These are phyloP conservation scores for Zoysia matrella DNA, from an alignment of 202 grass and related monocot species.

Conservation along the genomic window DNA sequence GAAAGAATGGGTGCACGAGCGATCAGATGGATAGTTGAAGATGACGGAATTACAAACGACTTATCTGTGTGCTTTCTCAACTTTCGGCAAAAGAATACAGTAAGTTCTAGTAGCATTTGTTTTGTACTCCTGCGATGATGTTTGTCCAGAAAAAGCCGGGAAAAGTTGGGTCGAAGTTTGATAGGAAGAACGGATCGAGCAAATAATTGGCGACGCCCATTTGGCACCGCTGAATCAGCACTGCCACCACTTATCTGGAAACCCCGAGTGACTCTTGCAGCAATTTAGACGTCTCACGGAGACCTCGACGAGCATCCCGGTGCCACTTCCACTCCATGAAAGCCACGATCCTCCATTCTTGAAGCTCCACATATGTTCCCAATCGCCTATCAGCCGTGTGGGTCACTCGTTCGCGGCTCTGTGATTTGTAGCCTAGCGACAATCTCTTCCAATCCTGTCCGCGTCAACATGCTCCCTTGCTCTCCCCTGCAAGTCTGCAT, in stretches of 20 bases:
- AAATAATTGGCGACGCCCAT: constrained; percentile 4
- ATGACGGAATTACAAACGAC: background rate
- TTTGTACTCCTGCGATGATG: background rate
- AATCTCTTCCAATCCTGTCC: no score
- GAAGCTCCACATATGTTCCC: no score
- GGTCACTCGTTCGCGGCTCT: no score
- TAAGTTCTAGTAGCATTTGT: background rate
- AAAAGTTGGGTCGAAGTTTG: background rate
- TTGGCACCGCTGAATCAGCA: background rate
- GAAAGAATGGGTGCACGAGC: background rate
- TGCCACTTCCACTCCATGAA: background rate
- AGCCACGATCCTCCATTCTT: background rate
- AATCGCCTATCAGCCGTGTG: no score
- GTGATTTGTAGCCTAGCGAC: background rate
- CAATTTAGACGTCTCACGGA: background rate
- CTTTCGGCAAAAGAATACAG: constrained; percentile 16
- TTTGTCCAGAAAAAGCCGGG: background rate
- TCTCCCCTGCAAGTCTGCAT: no score
- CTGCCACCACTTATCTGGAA: background rate
- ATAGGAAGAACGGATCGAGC: background rate
- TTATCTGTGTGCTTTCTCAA: background rate
- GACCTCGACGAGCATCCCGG: background rate
- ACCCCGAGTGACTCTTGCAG: background rate
- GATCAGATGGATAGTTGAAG: background rate
- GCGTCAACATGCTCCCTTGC: no score